Conservation (phyloP, 2,329 filamentous ascomycete genomes). For the Thelonectria blattea region DNA sequence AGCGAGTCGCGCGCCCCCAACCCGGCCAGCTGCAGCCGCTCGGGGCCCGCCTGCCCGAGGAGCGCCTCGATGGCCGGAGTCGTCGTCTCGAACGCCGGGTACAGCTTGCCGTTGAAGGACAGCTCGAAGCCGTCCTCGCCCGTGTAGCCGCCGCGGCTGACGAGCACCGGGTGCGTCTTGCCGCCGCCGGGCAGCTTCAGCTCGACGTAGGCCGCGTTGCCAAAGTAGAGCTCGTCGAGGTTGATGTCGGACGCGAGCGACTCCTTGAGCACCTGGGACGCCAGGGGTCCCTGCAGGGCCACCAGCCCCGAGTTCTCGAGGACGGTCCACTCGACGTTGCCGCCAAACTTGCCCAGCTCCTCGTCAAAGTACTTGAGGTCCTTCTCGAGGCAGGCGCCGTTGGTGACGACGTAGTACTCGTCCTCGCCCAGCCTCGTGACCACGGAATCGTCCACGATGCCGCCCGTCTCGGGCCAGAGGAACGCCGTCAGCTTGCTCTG, state of each 20-base stretch:
- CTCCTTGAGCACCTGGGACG: slow-evolving; percentile 70
- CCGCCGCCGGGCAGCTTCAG: slow-evolving; percentile 64
- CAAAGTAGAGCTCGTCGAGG: slow-evolving; percentile 80
- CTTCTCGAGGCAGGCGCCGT: slow-evolving; percentile 90
- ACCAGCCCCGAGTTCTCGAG: slow-evolving; percentile 78
- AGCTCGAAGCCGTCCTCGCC: slow-evolving; percentile 99
- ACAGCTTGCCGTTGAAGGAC: slow-evolving; percentile 65
- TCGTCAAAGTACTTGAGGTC: slow-evolving; percentile 78
- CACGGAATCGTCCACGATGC: slow-evolving; percentile 94
- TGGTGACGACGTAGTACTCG: slow-evolving; percentile 91
- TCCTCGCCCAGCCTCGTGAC: slow-evolving; percentile 79
- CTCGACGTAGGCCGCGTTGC: slow-evolving; percentile 70
- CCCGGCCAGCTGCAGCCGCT: slow-evolving; percentile 77
- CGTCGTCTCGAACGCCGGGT: slow-evolving; percentile 46
- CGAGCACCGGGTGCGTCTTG: slow-evolving; percentile 56
- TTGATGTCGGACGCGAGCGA: slow-evolving; percentile 62
- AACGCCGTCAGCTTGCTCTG: slow-evolving; percentile 85
- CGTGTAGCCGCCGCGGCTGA: slow-evolving; percentile 92
- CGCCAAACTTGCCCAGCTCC: slow-evolving; percentile 67
- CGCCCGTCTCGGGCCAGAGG: slow-evolving; percentile 78
- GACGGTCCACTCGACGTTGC: slow-evolving; percentile 69
- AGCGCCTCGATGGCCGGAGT: slow-evolving; percentile 71
- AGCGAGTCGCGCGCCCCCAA: slow-evolving; percentile 91
- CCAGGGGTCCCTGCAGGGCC: slow-evolving; percentile 86
- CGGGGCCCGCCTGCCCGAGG: slow-evolving; percentile 66